Percentiles rank a stretch among this genome's conserved stretches.
These are phyloP conservation scores for Verbascum thapsus DNA, from an alignment of 257 asterid genomes.

Conservation along the genomic window DNA sequence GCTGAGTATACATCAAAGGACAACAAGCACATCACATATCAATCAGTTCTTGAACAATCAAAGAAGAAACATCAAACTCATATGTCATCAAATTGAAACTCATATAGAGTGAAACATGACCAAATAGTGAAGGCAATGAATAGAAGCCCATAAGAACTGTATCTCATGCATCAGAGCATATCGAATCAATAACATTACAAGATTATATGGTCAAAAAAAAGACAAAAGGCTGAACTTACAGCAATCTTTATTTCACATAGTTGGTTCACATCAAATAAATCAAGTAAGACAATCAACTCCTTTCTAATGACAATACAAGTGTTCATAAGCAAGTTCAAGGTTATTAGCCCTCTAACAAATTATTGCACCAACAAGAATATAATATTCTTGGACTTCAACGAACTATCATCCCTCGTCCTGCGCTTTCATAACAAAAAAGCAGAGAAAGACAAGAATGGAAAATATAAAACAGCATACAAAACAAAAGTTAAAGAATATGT, in stretches of 20 bases:
- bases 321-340: constrained; percentile 5
- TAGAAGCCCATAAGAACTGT: not conserved
- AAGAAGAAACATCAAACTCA: not conserved
- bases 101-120: constrained; percentile 7
- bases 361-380: not conserved
- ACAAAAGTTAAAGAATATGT: not conserved
- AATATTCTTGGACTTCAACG: constrained; percentile 10
- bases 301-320: not conserved
- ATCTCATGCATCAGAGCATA: not conserved
- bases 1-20: not conserved
- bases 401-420: constrained; percentile 1
- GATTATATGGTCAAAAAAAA: not conserved
- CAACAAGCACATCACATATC: not conserved
- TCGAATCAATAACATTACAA: not conserved
- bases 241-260: constrained; percentile 1
- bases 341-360: not conserved
- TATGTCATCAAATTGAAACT: not conserved
- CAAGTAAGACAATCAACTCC: not conserved
- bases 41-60: constrained; percentile 1
- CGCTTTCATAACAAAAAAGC: constrained; percentile 7
- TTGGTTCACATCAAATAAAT: not conserved
- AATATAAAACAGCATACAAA: constrained; percentile 17
- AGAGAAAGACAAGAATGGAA: constrained; percentile 2
- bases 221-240: constrained; percentile 10
- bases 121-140: not conserved